Base-by-base conservation (phyloP, 2,329 filamentous ascomycete genomes). In the Colletotrichum lindemuthianum region DNA sequence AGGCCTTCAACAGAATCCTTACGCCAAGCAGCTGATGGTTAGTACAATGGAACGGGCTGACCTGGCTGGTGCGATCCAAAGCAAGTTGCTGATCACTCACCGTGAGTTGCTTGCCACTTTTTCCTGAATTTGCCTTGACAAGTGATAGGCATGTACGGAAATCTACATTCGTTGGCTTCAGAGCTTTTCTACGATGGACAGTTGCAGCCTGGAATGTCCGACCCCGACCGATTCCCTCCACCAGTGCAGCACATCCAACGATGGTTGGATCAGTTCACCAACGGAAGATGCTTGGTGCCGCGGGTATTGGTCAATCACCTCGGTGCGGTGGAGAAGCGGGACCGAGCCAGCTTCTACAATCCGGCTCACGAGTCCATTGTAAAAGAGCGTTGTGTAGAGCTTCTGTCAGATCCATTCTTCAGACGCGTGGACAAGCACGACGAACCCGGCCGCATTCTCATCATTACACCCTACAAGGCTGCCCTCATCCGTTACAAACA, bases 401-500 rank as follows among this genome's bases (percentile, higher is more conserved):
- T 82, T 0, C 59, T 81, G 3, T 39, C 58, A 4, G 74, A 79
- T 52, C 13, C 64, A 0, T 12, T 69, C 0, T 83, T 83, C 47
- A 65, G 65, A 4, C 74, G 72, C 10, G 65, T 77, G 0, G 70
- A 72, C 1, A 67, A 72, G 3, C 24, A 58, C 0, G 55, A 49
- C 1, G 49, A 67, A 11, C 71, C 71, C 0, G 81, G 81, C 0
- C 76, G 71, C 0, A 76, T 84, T n/a, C 72, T 84, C 60, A 76
- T 84, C 2, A 72, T 81, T 10, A 76, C 81, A 0, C 81, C 81
- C 0, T 84, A 84, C 68, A 78, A 76, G 15, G 71, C 76, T 0
- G 75, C 81, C 0, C 70, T 75, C 5, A 60, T 67, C 0, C 70
- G 77, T 11, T 84, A 84, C 57, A 60, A 69, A 4, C 54, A 43